Evolutionary conservation across 1,284 basidiomycete genomes (phyloP).

Genomic region (Fomes fomentarius): DNA sequence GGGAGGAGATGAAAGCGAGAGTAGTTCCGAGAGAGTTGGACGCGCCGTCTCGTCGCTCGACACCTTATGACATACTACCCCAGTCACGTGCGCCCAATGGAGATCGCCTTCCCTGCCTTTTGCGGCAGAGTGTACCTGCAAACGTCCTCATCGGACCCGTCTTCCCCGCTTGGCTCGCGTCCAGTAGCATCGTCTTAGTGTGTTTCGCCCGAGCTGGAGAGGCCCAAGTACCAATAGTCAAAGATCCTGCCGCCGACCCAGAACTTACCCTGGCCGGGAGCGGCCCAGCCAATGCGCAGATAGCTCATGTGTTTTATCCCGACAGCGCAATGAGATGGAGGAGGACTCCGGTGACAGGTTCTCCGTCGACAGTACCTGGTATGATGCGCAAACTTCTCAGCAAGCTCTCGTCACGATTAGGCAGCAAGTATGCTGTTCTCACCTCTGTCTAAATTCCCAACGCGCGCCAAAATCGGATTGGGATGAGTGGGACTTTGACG

Average conservation of each 20-base stretch:
- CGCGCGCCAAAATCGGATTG: too few species aligned
- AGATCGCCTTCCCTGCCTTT: slow-evolving; percentile 22
- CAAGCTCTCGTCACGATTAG: neutral
- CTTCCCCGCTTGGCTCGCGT: slow-evolving; percentile 6
- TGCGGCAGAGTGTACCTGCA: slow-evolving; percentile 7
- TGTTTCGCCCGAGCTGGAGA: slow-evolving; percentile 6
- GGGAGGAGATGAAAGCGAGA: slow-evolving; percentile 10
- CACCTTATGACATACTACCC: slow-evolving; percentile 26
- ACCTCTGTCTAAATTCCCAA: too few species aligned
- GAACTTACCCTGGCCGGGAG: slow-evolving; percentile 7
- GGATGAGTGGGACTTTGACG: too few species aligned
- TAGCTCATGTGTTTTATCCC: slow-evolving; percentile 4
- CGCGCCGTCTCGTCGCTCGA: slow-evolving; percentile 12
- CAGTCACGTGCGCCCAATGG: slow-evolving; percentile 15
- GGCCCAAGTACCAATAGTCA: neutral
- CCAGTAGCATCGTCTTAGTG: neutral
- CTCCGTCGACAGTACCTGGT: neutral
- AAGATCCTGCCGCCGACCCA: neutral
- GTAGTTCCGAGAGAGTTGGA: slow-evolving; percentile 23
- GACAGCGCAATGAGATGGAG: neutral
- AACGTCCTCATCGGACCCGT: slow-evolving; percentile 1
- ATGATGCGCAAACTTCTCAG: neutral
- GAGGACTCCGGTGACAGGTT: neutral
- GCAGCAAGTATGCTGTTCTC: too few species aligned
- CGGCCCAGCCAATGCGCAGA: slow-evolving; percentile 5